These are phyloP conservation scores for Sequoiadendron giganteum DNA, from an alignment of 75 land plant species.

Conservation along the genomic window DNA sequence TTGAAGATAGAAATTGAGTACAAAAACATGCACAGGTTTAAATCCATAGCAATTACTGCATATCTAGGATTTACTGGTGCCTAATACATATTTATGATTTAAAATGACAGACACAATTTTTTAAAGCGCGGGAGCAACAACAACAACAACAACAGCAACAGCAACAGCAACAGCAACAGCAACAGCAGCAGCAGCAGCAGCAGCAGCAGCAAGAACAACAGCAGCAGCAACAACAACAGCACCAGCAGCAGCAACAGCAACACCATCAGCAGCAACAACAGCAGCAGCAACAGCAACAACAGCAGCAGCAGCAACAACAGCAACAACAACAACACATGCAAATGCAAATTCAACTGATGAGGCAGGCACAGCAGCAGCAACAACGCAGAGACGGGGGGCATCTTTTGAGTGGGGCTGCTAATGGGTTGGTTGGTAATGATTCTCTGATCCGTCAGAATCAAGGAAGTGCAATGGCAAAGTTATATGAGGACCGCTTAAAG, in stretches of 20 bases:
- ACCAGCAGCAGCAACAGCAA: conserved; percentile 62
- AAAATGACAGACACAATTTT: conserved; percentile 61
- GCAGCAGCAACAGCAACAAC: conserved; percentile 62
- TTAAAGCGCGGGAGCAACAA: conserved; percentile 80
- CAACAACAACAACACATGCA: conserved; percentile 47
- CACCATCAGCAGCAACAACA: conserved; percentile 67
- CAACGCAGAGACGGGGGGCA: conserved; percentile 62
- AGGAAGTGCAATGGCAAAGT: conserved; percentile 77
- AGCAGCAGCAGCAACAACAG: conserved; percentile 49
- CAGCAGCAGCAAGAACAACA: conserved; percentile 66
- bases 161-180: conserved; percentile 64
- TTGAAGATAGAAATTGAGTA: neutral
- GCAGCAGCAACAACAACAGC: conserved; percentile 58
- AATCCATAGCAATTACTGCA: neutral
- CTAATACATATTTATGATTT: neutral
- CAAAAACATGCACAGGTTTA: neutral
- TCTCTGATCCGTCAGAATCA: conserved; percentile 52
- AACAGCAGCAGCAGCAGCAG: conserved; percentile 64
- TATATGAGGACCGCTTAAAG: conserved; percentile 90
- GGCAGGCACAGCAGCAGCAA: conserved; percentile 43
- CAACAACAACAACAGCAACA: conserved; percentile 60
- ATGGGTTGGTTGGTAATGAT: conserved; percentile 62
- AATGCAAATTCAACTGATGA: conserved; percentile 17
- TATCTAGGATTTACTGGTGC: conserved; percentile 7
- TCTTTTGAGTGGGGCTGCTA: conserved; percentile 55